Base-by-base conservation (phyloP, 2,329 filamentous ascomycete genomes). In the Ploettnerulaceae sp. region DNA sequence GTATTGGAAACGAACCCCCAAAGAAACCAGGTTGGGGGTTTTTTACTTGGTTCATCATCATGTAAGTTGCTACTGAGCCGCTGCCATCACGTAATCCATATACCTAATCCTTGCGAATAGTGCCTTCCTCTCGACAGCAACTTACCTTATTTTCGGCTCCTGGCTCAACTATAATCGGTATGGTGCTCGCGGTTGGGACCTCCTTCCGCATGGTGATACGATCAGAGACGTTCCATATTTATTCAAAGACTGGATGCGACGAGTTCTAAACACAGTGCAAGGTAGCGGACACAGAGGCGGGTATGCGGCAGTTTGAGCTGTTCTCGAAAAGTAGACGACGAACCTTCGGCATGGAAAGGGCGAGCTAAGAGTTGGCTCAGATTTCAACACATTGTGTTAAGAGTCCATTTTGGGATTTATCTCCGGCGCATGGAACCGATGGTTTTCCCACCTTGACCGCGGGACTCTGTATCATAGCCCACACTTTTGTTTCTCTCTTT, bases 141-240 rank as follows among this genome's bases (percentile, higher is more conserved):
- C 90, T 18, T 98, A 97, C 70, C 82, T 98, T 56, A 95, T 97
- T 66, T 97, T 97, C 63, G 90, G 91, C 55, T 95, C 90, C 15
- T 98, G 93, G 93, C 82, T 97, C 66, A 97, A 97, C 73, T 97
- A 97, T 76, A 96, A 89, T 71, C 86, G 90, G 52, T 95, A 95
- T 67, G 91, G 91, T 37, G 90, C 91, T 42, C 79, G 91, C 34
- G 93, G 93, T 47, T 97, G 90, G 90, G 93, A 97, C 61, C 76
- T 96, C 14, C 74, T 97, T 14, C 93, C 93, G 11, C 91, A 97
- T 64, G 86, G 86, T 55, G 93, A 98, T 66, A 86, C 87, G 0
- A 85, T 97, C 58, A 83, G 91, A 54, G 93, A 98, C 62, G 70
- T 96, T 15, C 93, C 93, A 3, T 97, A 96, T 64, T 76, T 97